These are phyloP conservation scores for Diaporthe helianthi DNA, from an alignment of 2,329 filamentous ascomycete species.

Conservation along the genomic window DNA sequence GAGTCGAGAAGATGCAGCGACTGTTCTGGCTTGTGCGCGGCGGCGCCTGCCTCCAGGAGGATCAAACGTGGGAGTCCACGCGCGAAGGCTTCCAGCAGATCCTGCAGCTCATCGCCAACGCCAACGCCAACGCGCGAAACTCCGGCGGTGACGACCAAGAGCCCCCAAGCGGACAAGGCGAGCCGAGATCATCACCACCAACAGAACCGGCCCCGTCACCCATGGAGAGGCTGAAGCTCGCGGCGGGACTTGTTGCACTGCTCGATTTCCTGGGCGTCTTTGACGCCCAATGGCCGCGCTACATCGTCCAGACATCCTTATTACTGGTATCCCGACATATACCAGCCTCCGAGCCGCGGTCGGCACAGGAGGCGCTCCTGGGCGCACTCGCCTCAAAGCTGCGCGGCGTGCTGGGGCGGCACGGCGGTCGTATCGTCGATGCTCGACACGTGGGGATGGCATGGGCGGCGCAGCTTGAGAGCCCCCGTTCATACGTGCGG, in stretches of 20 bases:
- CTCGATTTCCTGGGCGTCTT: slow-evolving; percentile 31
- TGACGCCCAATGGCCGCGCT: slow-evolving; percentile 30
- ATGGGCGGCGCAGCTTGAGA: not conserved
- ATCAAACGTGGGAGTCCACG: slow-evolving; percentile 42
- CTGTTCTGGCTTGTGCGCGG: slow-evolving; percentile 42
- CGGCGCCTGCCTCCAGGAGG: slow-evolving; percentile 36
- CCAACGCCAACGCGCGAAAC: not conserved
- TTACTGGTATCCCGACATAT: slow-evolving; percentile 19
- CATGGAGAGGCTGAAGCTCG: slow-evolving; percentile 20
- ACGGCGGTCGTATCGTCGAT: not conserved
- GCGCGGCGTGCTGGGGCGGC: not conserved
- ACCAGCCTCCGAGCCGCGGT: not conserved
- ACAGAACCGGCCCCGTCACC: not conserved
- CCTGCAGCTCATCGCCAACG: slow-evolving; percentile 27
- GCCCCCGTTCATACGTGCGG: not conserved
- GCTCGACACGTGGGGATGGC: not conserved
- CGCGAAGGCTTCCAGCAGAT: slow-evolving; percentile 29
- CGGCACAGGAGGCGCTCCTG: slow-evolving; percentile 16
- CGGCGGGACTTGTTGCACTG: slow-evolving; percentile 18
- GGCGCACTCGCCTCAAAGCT: slow-evolving; percentile 17
- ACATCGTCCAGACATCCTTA: slow-evolving; percentile 23
- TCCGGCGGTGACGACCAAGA: not conserved
- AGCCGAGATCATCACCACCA: not conserved
- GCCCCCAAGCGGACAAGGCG: not conserved
- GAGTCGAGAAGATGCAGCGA: slow-evolving; percentile 36